Percentiles rank a stretch among this genome's conserved stretches.
Evolutionary conservation across 1,139 yeast species (phyloP).

Genomic region (Hansenula lynferdii): DNA sequence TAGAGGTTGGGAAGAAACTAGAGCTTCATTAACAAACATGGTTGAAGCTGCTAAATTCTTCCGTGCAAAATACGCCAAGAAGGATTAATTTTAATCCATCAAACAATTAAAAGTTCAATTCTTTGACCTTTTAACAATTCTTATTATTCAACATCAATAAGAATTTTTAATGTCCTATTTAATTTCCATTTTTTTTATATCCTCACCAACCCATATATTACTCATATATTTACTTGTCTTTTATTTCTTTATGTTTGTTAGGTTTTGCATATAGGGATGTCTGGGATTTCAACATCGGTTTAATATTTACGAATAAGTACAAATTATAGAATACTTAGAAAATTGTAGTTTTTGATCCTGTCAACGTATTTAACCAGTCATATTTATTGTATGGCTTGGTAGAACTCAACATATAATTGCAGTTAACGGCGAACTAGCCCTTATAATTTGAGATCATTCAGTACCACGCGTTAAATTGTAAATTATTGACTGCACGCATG

Average conservation of each 20-base stretch:
- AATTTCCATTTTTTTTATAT: constrained; percentile 11
- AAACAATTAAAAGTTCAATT: constrained; percentile 1
- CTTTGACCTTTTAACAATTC: constrained; percentile 1
- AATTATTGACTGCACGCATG: too few species aligned
- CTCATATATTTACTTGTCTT: constrained; percentile 13
- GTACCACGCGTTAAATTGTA: too few species aligned
- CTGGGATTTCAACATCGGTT: constrained; percentile 37
- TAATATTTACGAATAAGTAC: constrained; percentile 7
- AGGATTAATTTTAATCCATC: constrained; percentile 10
- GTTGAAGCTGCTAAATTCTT: constrained; percentile 96
- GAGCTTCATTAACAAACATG: constrained; percentile 91
- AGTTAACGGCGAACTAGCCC: not conserved
- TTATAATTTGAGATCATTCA: too few species aligned
- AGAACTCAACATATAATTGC: too few species aligned
- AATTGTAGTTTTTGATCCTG: too few species aligned
- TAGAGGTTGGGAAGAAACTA: constrained; percentile 92
- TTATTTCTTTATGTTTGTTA: constrained; percentile 13
- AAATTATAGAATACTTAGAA: not conserved
- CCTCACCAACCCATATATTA: too few species aligned
- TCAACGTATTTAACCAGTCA: too few species aligned
- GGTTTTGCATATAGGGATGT: constrained; percentile 11
- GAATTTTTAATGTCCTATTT: constrained; percentile 6
- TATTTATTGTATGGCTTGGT: too few species aligned
- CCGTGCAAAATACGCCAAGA: constrained; percentile 57
- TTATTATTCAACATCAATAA: constrained; percentile 19